Evolutionary conservation across 2,329 filamentous ascomycete species (phyloP).

Genomic region (Colletotrichum chlorophyti): DNA sequence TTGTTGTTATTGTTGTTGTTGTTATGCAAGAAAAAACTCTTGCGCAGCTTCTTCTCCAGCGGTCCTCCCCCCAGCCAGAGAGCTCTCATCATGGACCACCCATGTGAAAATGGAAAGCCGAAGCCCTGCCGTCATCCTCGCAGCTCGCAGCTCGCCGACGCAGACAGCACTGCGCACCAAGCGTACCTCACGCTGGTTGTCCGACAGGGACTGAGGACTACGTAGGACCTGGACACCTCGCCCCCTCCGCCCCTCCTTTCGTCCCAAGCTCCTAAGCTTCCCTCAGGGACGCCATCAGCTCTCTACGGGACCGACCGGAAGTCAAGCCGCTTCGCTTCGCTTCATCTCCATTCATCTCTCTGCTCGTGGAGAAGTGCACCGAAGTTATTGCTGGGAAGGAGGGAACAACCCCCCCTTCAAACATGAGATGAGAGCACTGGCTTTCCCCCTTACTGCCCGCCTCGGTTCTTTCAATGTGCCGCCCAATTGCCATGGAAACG

Average conservation of each 20-base stretch:
- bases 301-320: neutral
- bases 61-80: too few relatives aligned
- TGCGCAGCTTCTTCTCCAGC: too few relatives aligned
- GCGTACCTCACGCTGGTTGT: too few relatives aligned
- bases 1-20: too few relatives aligned
- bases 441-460: constrained; percentile 4
- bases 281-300: neutral
- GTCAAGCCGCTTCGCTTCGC: neutral
- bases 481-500: constrained; percentile 24
- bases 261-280: too few relatives aligned
- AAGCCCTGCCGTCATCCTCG: neutral
- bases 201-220: too few relatives aligned
- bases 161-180: neutral
- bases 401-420: constrained; percentile 22
- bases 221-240: too few relatives aligned
- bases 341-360: too few relatives aligned
- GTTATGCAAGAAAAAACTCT: constrained; percentile 26
- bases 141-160: too few relatives aligned
- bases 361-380: constrained; percentile 10
- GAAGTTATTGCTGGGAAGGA: constrained; percentile 10
- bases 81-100: constrained; percentile 24
- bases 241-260: neutral
- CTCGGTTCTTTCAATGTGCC: constrained; percentile 5
- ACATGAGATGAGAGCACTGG: constrained; percentile 6
- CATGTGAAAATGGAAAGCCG: neutral